These are phyloP conservation scores for Pyrenophora seminiperda DNA, from an alignment of 2,329 filamentous ascomycete genomes.

Conservation along the genomic window DNA sequence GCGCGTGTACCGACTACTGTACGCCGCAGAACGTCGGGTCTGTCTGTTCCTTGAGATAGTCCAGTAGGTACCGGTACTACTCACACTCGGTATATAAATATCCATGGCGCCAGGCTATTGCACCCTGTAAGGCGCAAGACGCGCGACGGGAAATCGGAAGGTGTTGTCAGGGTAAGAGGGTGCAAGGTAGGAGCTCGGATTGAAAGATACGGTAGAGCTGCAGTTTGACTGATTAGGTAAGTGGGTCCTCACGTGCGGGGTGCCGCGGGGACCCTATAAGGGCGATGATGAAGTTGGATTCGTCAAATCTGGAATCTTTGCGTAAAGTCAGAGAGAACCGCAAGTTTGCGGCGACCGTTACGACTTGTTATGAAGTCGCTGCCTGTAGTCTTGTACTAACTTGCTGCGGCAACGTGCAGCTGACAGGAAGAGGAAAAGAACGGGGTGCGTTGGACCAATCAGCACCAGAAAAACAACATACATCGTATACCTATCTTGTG, in stretches of 20 bases:
- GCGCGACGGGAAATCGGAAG: neutral
- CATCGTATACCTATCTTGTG: too few relatives aligned
- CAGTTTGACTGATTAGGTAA: conserved; percentile 6
- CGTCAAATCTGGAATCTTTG: neutral
- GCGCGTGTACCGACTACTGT: neutral
- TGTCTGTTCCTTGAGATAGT: neutral
- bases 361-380: neutral
- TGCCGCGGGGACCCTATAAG: conserved; percentile 1
- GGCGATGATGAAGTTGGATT: neutral
- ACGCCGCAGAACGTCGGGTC: neutral
- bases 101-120: conserved; percentile 23
- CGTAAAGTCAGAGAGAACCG: neutral
- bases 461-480: too few relatives aligned
- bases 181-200: neutral
- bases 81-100: conserved; percentile 31
- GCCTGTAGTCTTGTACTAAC: neutral
- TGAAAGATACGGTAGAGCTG: neutral
- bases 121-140: neutral
- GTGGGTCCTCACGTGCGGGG: conserved; percentile 19
- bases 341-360: too few relatives aligned
- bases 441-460: neutral
- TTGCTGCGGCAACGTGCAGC: neutral
- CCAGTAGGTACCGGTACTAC: conserved; percentile 8
- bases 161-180: neutral
- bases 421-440: neutral